phyloP scores from a whole-genome alignment of 208 protist species.

The Borovskyia barvae region DNA sequence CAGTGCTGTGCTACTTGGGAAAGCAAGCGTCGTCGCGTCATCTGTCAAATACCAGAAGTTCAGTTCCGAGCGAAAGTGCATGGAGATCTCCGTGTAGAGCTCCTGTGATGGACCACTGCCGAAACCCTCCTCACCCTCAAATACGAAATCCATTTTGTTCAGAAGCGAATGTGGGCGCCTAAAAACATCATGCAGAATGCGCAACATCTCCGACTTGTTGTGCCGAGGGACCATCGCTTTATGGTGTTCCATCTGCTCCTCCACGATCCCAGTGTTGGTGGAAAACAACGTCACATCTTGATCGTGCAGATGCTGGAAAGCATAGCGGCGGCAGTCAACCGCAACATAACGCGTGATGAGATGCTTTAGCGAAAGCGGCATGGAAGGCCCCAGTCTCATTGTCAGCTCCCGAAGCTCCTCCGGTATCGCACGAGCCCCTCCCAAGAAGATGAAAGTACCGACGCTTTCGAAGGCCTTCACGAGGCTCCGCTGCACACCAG shows the following conservation, averaged over 20 bases:
- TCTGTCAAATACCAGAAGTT: conserved; percentile 64
- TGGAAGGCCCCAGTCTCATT: conserved; percentile 18
- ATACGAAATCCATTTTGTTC: conserved; percentile 74
- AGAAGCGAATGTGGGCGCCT: conserved; percentile 38
- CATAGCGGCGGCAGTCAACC: conserved; percentile 73
- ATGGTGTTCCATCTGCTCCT: conserved; percentile 2
- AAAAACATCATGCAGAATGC: conserved; percentile 46
- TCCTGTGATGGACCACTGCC: conserved; percentile 87
- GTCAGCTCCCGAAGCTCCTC: conserved; percentile 27
- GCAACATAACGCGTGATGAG: conserved; percentile 62
- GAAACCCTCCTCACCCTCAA: conserved; percentile 78
- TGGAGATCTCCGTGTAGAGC: conserved; percentile 78
- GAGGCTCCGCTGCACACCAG: conserved; percentile 40
- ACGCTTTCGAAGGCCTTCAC: conserved; percentile 40
- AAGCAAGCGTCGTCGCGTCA: conserved; percentile 28
- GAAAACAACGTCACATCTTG: conserved; percentile 46
- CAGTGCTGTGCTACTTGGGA: conserved; percentile 50
- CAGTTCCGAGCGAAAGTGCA: conserved; percentile 24
- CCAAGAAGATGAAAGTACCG: conserved; percentile 39
- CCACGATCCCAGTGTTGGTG: conserved; percentile 46
- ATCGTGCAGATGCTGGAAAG: conserved; percentile 63
- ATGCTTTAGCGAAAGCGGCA: conserved; percentile 57
- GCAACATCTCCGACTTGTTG: conserved; percentile 28
- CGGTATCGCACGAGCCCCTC: conserved; percentile 54
- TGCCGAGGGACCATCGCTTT: conserved; percentile 50